Conservation (phyloP, 2,329 filamentous ascomycete species). For the Colletotrichum melonis region DNA sequence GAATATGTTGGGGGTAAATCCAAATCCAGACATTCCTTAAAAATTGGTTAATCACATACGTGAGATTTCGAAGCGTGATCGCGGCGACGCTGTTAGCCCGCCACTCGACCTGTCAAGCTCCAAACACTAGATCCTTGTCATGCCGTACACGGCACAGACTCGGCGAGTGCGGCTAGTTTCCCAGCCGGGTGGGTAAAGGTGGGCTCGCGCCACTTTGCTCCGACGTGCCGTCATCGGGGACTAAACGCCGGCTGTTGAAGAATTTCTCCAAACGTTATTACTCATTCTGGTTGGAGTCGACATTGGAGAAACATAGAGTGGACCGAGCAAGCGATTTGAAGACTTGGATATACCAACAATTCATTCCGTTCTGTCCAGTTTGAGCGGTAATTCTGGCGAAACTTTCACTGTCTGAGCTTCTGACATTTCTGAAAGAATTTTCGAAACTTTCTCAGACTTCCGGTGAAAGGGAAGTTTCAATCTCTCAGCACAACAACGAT, state of each 20-base stretch:
- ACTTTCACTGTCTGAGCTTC: neutral
- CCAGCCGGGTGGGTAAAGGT: neutral
- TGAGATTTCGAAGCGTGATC: no score
- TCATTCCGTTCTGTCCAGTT: no score
- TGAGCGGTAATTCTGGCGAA: neutral
- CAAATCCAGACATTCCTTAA: no score
- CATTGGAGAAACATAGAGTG: neutral
- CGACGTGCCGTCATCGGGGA: conserved; percentile 29
- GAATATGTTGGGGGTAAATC: no score
- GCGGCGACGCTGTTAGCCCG: no score
- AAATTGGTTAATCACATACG: no score
- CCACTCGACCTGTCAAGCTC: no score
- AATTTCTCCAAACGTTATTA: conserved; percentile 13
- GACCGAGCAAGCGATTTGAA: neutral
- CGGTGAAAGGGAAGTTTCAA: neutral
- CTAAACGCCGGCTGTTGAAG: neutral
- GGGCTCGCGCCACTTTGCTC: conserved; percentile 26
- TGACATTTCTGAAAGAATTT: conserved; percentile 9
- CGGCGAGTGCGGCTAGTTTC: conserved; percentile 4
- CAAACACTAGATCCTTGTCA: no score
- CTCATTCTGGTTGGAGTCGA: neutral
- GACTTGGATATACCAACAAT: no score
- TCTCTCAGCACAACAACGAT: conserved; percentile 10
- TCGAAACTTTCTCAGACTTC: neutral
- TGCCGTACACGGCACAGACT: no score